phyloP scores from a whole-genome alignment of 108 stramenopile genomes.

The Phaeodactylum tricornutum region DNA sequence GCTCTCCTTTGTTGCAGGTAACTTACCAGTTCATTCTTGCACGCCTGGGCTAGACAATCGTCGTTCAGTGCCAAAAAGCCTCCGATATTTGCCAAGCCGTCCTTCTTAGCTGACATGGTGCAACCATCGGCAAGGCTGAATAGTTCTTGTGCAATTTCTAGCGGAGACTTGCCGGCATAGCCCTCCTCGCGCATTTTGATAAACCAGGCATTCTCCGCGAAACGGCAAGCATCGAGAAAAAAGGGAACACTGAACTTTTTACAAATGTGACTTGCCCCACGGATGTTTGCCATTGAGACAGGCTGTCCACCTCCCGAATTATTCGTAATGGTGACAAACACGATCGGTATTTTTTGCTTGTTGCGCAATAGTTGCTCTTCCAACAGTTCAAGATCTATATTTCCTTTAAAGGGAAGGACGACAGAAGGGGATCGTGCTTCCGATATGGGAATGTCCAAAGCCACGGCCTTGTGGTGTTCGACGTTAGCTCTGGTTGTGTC shows the following conservation, averaged over 20 bases:
- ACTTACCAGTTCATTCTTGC: not conserved
- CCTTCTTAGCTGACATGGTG: slow-evolving; percentile 9
- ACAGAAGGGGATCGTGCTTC: too few species aligned
- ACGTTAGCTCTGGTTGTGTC: too few species aligned
- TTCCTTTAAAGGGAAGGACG: too few species aligned
- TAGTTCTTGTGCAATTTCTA: slow-evolving; percentile 6
- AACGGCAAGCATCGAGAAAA: not conserved
- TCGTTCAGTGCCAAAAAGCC: slow-evolving; percentile 1
- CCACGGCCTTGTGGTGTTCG: too few species aligned
- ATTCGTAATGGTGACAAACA: slow-evolving; percentile 3
- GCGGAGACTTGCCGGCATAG: not conserved
- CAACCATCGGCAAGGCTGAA: slow-evolving; percentile 4
- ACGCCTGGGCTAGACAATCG: not conserved
- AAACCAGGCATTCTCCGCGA: slow-evolving; percentile 6
- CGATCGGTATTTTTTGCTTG: too few species aligned
- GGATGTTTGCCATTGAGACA: slow-evolving; percentile 3
- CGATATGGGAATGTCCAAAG: too few species aligned
- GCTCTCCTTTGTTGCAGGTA: too few species aligned
- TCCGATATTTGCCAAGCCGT: slow-evolving; percentile 10
- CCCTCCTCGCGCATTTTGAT: slow-evolving; percentile 8
- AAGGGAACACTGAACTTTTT: not conserved
- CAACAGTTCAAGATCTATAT: too few species aligned
- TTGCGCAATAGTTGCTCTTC: too few species aligned
- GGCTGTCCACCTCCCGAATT: slow-evolving; percentile 6
- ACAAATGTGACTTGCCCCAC: not conserved